These are phyloP conservation scores for Colletotrichum aenigma DNA, from an alignment of 2,329 filamentous ascomycete genomes.

Conservation along the genomic window DNA sequence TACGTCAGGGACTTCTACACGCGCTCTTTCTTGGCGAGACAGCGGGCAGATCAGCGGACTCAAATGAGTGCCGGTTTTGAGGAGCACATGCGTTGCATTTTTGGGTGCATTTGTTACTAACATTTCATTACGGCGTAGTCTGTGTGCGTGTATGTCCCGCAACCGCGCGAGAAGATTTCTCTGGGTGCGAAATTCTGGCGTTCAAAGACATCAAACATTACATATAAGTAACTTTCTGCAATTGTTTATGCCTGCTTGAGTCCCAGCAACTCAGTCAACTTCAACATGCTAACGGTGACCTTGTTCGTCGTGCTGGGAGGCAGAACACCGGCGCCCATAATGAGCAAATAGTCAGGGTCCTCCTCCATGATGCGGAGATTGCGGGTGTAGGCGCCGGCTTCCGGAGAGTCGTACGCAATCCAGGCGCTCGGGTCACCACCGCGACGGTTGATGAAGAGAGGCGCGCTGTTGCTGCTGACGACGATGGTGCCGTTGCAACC, in stretches of 20 bases:
- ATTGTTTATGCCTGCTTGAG: constrained; percentile 6
- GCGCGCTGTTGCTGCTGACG: constrained; percentile 39
- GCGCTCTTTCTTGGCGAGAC: neutral
- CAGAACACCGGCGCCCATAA: constrained; percentile 49
- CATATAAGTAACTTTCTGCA: neutral
- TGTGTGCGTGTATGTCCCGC: neutral
- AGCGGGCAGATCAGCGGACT: neutral
- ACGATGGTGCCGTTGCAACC: constrained; percentile 50
- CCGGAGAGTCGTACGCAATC: constrained; percentile 37
- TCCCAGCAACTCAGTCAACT: constrained; percentile 25
- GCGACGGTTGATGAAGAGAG: constrained; percentile 47
- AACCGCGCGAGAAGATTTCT: neutral
- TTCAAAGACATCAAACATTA: neutral
- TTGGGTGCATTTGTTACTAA: neutral
- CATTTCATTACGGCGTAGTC: neutral
- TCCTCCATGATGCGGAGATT: constrained; percentile 38
- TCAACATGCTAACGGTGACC: constrained; percentile 40
- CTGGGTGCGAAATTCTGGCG: accelerated
- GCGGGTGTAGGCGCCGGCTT: constrained; percentile 41
- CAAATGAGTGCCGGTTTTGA: neutral
- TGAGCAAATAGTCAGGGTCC: constrained; percentile 38
- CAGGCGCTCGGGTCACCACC: constrained; percentile 41
- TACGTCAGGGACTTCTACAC: neutral
- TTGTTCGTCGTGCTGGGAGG: constrained; percentile 51
- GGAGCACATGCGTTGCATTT: neutral